phyloP scores from a whole-genome alignment of 2,329 filamentous ascomycete genomes.

The Pseudogymnoascus sp. region DNA sequence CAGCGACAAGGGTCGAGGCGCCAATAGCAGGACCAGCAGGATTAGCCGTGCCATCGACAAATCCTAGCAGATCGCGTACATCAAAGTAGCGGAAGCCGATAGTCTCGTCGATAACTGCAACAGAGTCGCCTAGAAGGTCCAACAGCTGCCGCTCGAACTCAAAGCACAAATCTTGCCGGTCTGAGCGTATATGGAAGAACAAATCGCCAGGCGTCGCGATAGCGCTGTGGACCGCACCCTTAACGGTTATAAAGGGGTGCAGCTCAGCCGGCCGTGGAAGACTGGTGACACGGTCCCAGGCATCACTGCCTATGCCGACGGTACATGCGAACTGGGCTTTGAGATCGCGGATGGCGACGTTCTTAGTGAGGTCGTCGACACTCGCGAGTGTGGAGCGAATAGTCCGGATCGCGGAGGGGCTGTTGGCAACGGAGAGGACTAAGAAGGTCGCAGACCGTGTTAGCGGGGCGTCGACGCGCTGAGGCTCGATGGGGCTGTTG shows the following conservation, averaged over 20 bases:
- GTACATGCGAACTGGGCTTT: slow-evolving; percentile 44
- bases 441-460: slow-evolving; percentile 49
- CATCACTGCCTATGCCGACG: slow-evolving; percentile 47
- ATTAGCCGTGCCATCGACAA: slow-evolving; percentile 56
- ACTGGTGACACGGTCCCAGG: slow-evolving; percentile 44
- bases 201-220: slow-evolving; percentile 51
- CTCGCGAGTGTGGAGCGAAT: slow-evolving; percentile 41
- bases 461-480: slow-evolving; percentile 46
- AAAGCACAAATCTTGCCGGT: slow-evolving; percentile 51
- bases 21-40: slow-evolving; percentile 42
- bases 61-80: slow-evolving; percentile 51
- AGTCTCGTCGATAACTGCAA: slow-evolving; percentile 47
- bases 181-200: slow-evolving; percentile 53
- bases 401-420: slow-evolving; percentile 33
- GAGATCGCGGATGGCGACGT: slow-evolving; percentile 46
- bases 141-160: slow-evolving; percentile 53
- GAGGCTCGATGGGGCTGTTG: slow-evolving; percentile 35
- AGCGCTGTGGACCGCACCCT: slow-evolving; percentile 45
- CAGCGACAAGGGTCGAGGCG: slow-evolving; percentile 39
- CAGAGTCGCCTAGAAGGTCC: slow-evolving; percentile 41
- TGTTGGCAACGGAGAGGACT: slow-evolving; percentile 38
- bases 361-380: slow-evolving; percentile 44
- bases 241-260: slow-evolving; percentile 42
- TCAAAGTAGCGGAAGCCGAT: slow-evolving; percentile 56
- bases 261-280: slow-evolving; percentile 45